Evolutionary conservation across 2,329 filamentous ascomycete genomes (phyloP).

Genomic region (Ceratocystiopsis minuta): DNA sequence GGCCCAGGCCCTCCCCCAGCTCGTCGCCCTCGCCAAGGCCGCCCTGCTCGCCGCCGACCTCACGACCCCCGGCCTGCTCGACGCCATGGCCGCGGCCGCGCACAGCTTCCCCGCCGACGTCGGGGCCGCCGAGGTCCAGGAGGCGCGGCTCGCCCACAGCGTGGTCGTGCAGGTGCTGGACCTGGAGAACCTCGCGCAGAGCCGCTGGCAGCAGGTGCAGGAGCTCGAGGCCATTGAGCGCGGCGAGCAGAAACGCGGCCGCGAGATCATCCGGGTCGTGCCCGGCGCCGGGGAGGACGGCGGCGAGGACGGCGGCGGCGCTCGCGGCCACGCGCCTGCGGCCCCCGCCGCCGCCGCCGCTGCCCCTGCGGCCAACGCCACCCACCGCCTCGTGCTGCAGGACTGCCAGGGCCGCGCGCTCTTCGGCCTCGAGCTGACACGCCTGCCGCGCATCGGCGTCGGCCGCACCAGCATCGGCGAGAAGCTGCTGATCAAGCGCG

Average conservation of each 20-base stretch:
- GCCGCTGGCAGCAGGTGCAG: constrained; percentile 76
- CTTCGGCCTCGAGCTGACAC: constrained; percentile 54
- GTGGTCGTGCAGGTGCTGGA: constrained; percentile 70
- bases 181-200: constrained; percentile 63
- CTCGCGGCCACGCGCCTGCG: constrained; percentile 3
- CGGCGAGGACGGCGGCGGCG: constrained; percentile 11
- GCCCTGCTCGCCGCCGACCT: constrained; percentile 68
- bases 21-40: constrained; percentile 64
- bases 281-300: constrained; percentile 24
- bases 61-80: constrained; percentile 35
- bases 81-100: constrained; percentile 9
- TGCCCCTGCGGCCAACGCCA: constrained; percentile 27
- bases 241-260: constrained; percentile 55
- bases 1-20: constrained; percentile 45
- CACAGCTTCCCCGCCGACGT: constrained; percentile 10
- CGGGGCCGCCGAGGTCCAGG: constrained; percentile 26
- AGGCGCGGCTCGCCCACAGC: constrained; percentile 38
- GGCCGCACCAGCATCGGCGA: constrained; percentile 54
- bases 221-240: constrained; percentile 55
- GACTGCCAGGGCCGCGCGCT: constrained; percentile 54
- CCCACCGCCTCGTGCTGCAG: constrained; percentile 69
- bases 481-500: constrained; percentile 57
- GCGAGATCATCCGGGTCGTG: constrained; percentile 61
- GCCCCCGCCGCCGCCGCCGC: not conserved
- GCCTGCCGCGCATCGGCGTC: constrained; percentile 46